These are phyloP conservation scores for Phaeodactylum tricornutum DNA, from an alignment of 108 stramenopile genomes.

Conservation along the genomic window DNA sequence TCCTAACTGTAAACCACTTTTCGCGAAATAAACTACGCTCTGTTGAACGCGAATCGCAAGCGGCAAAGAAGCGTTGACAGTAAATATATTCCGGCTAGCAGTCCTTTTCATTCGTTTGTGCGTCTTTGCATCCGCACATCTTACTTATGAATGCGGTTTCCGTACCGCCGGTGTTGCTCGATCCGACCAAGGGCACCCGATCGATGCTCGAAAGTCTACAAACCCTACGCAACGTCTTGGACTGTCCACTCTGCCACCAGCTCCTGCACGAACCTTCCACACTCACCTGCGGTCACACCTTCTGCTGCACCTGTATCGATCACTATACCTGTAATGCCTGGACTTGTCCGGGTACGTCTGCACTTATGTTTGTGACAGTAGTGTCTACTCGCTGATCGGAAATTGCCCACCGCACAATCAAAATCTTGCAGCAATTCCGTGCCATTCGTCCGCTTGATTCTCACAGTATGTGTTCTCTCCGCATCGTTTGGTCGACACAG, in stretches of 20 bases:
- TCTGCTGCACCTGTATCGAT: slow-evolving; percentile 9
- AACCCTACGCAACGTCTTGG: not conserved
- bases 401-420: not conserved
- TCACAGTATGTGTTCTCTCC: not conserved
- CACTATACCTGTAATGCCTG: not conserved
- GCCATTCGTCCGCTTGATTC: not conserved
- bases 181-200: not conserved
- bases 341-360: slow-evolving; percentile 8
- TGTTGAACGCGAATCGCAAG: too few relatives aligned
- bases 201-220: not conserved
- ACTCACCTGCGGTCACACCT: slow-evolving; percentile 7
- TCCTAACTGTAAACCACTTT: too few relatives aligned
- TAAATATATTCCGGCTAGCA: too few relatives aligned
- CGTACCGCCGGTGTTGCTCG: too few relatives aligned
- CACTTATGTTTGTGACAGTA: too few relatives aligned
- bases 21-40: too few relatives aligned
- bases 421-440: slow-evolving; percentile 1
- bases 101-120: too few relatives aligned
- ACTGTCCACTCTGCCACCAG: slow-evolving; percentile 1
- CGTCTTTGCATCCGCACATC: too few relatives aligned
- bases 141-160: too few relatives aligned
- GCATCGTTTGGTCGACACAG: too few relatives aligned
- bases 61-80: too few relatives aligned
- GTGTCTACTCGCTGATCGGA: not conserved
- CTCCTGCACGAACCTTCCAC: slow-evolving; percentile 2